Evolutionary conservation across 768 basidiomycete genomes (phyloP).

Genomic region (Lactarius hatsudake): DNA sequence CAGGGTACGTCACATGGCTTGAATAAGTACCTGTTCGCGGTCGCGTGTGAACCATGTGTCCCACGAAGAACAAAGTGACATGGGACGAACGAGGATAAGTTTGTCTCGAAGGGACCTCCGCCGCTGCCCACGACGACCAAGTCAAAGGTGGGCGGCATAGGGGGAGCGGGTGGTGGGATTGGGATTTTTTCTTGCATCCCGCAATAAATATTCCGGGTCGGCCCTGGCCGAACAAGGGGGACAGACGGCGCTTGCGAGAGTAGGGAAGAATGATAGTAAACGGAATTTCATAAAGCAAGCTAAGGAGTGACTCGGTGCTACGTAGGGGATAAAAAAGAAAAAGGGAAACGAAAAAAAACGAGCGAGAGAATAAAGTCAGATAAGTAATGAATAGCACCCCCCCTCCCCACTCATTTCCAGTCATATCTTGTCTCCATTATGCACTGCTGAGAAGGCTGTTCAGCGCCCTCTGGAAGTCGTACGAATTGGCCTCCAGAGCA

Average conservation of each 20-base stretch:
- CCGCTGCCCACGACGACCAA: conserved; percentile 71
- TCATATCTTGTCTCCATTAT: not conserved
- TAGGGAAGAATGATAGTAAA: not conserved
- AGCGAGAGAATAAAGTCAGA: conserved; percentile 11
- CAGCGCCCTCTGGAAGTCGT: conserved; percentile 75
- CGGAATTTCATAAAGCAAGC: conserved; percentile 1
- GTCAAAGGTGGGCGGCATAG: conserved; percentile 61
- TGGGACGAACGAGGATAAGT: conserved; percentile 74
- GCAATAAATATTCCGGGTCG: conserved; percentile 17
- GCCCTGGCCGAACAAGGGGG: conserved; percentile 16
- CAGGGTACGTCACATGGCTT: conserved; percentile 66
- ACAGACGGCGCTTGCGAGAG: conserved; percentile 7
- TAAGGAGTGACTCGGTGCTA: conserved; percentile 2
- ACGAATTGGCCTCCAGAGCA: conserved; percentile 81
- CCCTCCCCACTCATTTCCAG: not conserved
- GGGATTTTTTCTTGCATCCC: conserved; percentile 1
- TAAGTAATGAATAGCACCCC: not conserved
- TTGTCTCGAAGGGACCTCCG: conserved; percentile 87
- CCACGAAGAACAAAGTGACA: conserved; percentile 18
- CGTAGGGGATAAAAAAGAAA: not conserved
- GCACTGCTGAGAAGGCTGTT: conserved; percentile 65
- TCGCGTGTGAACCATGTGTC: conserved; percentile 12
- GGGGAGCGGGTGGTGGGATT: conserved; percentile 15
- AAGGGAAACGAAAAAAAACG: conserved; percentile 1
- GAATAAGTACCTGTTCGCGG: conserved; percentile 69